Percentiles rank a stretch among this genome's conserved stretches.
Evolutionary conservation across 345 rosid species (phyloP).

Genomic region (Gossypium rotundifolium): DNA sequence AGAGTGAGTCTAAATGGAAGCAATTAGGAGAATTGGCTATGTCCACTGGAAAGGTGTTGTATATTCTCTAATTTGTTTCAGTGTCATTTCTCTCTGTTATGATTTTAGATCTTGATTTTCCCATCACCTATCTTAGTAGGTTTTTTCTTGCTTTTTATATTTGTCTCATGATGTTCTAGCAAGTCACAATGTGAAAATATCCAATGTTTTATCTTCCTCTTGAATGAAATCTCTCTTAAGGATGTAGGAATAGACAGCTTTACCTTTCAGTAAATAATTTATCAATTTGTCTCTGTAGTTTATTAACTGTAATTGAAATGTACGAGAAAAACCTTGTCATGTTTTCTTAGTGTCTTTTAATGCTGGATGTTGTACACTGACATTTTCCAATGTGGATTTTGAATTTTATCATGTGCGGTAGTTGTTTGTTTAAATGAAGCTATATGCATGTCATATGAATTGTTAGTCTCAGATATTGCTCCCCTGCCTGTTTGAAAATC

Average conservation of each 20-base stretch:
- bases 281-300: not conserved
- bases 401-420: not conserved
- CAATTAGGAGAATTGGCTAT: not conserved
- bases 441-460: not conserved
- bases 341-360: not conserved
- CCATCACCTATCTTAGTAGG: not conserved
- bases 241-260: not conserved
- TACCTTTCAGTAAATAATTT: not conserved
- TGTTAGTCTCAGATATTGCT: not conserved
- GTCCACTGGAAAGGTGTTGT: constrained; percentile 14
- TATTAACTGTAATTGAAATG: not conserved
- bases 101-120: not conserved
- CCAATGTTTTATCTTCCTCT: not conserved
- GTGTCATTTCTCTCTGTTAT: not conserved
- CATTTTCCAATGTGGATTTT: constrained; percentile 1
- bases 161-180: not conserved
- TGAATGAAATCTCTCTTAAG: not conserved
- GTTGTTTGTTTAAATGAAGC: not conserved
- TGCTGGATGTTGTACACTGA: not conserved
- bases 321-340: not conserved
- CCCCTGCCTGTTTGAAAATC: not conserved
- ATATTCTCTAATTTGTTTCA: constrained; percentile 1
- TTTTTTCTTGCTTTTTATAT: not conserved
- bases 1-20: not conserved
- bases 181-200: not conserved